Conservation (phyloP, 768 basidiomycete species). For the Kwoniella dendrophila region DNA sequence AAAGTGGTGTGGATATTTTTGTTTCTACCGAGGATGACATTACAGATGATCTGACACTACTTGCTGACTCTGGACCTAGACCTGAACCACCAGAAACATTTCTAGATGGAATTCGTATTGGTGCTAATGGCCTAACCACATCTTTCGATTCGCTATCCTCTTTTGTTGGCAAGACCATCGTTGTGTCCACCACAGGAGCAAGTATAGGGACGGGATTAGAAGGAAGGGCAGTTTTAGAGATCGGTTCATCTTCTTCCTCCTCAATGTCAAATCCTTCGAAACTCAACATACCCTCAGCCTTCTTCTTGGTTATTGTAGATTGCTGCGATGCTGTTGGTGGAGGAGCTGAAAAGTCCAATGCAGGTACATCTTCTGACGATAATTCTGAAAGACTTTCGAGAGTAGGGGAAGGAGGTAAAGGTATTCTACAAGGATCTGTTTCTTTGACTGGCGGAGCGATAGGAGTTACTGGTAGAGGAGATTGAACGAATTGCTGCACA, state of each 20-base stretch:
- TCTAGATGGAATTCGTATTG: conserved; percentile 21
- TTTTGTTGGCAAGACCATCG: conserved; percentile 9
- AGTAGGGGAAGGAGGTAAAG: conserved; percentile 42
- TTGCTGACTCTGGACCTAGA: conserved; percentile 15
- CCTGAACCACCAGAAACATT: not conserved
- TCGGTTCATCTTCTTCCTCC: conserved; percentile 28
- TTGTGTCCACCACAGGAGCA: not conserved
- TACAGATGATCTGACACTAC: conserved; percentile 6
- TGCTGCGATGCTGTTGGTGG: not conserved
- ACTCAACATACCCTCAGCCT: conserved; percentile 32
- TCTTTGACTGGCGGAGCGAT: conserved; percentile 7
- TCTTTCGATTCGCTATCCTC: conserved; percentile 25
- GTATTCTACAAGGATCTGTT: conserved; percentile 33
- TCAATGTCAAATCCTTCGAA: conserved; percentile 41
- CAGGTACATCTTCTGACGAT: not conserved
- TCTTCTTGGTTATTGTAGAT: conserved; percentile 6
- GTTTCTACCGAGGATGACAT: conserved; percentile 12
- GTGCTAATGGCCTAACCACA: conserved; percentile 26
- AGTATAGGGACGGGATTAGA: not conserved
- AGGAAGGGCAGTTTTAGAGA: not conserved
- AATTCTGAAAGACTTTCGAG: conserved; percentile 9
- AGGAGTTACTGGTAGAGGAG: conserved; percentile 8
- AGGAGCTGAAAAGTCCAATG: conserved; percentile 1
- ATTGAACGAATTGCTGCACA: not conserved
- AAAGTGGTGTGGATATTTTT: conserved; percentile 19